Evolutionary conservation across 306 rosid genomes (phyloP), one percentile per base, ranked within the genome.

Genomic region (Neltuma alba): DNA sequence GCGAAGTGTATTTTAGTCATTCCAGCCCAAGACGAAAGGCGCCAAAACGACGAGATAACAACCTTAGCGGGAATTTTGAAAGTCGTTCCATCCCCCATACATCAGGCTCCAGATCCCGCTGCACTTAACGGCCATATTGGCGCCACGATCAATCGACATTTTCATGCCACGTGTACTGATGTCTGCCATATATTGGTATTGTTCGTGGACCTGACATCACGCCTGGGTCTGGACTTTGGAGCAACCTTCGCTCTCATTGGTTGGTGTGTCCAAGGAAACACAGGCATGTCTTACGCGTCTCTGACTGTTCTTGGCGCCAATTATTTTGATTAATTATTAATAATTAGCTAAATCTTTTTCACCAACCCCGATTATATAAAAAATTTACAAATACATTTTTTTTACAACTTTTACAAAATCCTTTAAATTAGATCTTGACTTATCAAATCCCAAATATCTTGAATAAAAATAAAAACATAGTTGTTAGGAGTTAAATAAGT

Each of bases 21-120:
- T 50, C 3, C 7, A 33, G 1, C 7, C 36, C 16, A 9, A 5
- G 52, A 54, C 77, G 64, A 37, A 54, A 72, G 79, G 64, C 75
- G 31, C 74, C 83, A 76, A 74, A 42, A 50, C 6, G 7, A 71
- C 2, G 28, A 15, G 77, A 78, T 76, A 10, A 74, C 78, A 67
- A 76, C 55, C 71, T 73, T 73, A 84, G 88, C 89, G 89, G 89
- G 89, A 88, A 85, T 83, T 87, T 87, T 85, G 87, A 81, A 85
- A 85, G 68, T 76, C 78, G 76, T 66, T 77, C 62, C 61, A 63
- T 44, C 48, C 25, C 23, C 37, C 27, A 28, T 37, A 37, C 25
- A 40, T 63, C 44, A 52, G 21, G 65, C 11, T 36, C 66, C 68
- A 79, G 45, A 47, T 54, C 20, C 45, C 36, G 47, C 66, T 30